Base-by-base conservation (phyloP, 2,329 filamentous ascomycete species). In the Dryadomyces quercivorus region DNA sequence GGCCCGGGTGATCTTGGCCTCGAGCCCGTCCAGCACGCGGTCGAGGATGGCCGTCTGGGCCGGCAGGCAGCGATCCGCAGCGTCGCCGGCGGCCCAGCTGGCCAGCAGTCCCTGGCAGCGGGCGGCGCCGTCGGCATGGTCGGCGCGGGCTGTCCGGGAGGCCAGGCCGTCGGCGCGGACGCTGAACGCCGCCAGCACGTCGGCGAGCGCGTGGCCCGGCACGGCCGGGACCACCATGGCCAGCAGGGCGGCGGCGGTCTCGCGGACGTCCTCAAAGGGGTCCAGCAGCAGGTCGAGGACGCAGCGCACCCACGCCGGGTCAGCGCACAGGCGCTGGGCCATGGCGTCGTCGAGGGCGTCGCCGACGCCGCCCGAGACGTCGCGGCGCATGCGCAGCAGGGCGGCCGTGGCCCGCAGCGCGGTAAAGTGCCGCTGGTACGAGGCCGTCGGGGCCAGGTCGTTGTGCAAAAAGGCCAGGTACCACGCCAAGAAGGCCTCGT, bases 121-220 rank as follows among this genome's bases (percentile, higher is more conserved):
- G 38, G 91, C 92, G 50, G 93, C 84, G 10, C 92, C 92, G 68
- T 98, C 92, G 1, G 91, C 90, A 66, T 95, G 88, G 64, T 97
- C 91, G 13, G 90, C 92, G 57, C 93, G 80, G 21, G 88, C 88
- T 5, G 89, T 95, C 26, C 72, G 74, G 21, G 82, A 75, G 56
- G 88, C 84, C 38, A 80, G 71, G 4, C 69, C 67, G 55, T 84
- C 77, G 1, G 81, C 79, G 53, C 74, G 73, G 1, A 58, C 61
- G 43, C 79, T 71, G 54, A 84, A 78, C 16, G 70, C 67, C 4
- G 58, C 59, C 31, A 84, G 65, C 10, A 76, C 62, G 8, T 63
- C 60, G 1, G 34, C 21, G 8, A 56, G n/a, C 43, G 7, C 20
- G 15, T 26, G 5, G 9, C 15, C 20, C 20, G 18, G 16, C 49